These are phyloP conservation scores for Colletotrichum sojae DNA, from an alignment of 2,329 filamentous ascomycete species.

Conservation along the genomic window DNA sequence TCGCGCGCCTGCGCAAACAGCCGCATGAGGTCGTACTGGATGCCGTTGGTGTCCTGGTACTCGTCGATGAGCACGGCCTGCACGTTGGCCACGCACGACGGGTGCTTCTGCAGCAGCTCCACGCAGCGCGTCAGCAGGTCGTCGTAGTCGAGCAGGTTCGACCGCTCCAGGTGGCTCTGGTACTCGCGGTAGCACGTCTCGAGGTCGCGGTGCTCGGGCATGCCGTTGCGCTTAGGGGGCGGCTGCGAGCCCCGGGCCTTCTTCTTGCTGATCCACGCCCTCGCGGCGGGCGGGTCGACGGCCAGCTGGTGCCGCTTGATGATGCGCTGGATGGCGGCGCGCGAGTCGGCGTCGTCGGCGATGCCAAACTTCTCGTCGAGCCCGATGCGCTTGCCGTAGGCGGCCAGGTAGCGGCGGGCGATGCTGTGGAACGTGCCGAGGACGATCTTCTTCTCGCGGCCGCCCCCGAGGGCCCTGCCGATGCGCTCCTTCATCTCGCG, in stretches of 20 bases:
- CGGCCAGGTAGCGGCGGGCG: constrained; percentile 84
- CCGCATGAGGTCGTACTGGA: constrained; percentile 95
- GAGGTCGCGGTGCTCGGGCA: constrained; percentile 69
- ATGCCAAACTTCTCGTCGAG: constrained; percentile 89
- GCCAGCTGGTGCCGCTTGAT: constrained; percentile 79
- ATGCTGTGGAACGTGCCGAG: constrained; percentile 97
- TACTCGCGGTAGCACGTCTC: constrained; percentile 81
- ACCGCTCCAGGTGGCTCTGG: constrained; percentile 78
- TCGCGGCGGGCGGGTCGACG: constrained; percentile 79
- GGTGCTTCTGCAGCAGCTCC: constrained; percentile 80
- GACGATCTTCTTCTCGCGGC: constrained; percentile 81
- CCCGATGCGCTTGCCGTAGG: constrained; percentile 88
- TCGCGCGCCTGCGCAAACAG: constrained; percentile 81
- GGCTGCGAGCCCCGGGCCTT: constrained; percentile 69
- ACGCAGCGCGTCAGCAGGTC: constrained; percentile 89
- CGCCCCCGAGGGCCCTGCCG: constrained; percentile 82
- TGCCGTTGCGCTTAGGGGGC: constrained; percentile 45
- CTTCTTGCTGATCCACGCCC: constrained; percentile 80
- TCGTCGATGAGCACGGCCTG: constrained; percentile 95
- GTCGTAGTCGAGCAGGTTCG: constrained; percentile 93
- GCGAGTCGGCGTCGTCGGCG: constrained; percentile 85
- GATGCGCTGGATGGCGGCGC: constrained; percentile 85
- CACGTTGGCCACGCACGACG: constrained; percentile 88
- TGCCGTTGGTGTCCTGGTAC: constrained; percentile 96
- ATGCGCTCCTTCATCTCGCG: constrained; percentile 94